Conservation (phyloP, 306 rosid genomes). For the Dalbergia cultrata region DNA sequence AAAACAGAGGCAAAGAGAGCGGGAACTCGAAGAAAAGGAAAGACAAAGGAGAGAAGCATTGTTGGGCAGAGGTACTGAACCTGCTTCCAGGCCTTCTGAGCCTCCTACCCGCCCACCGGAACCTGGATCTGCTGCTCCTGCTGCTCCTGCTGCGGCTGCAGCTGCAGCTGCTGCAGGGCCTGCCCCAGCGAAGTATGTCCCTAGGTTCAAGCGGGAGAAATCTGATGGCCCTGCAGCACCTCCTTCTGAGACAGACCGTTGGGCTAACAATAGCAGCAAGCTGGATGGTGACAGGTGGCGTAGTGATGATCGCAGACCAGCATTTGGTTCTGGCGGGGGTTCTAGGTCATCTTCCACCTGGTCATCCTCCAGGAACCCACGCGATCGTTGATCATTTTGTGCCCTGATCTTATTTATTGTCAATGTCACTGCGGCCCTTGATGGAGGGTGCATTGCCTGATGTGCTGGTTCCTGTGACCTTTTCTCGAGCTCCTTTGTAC, state of each 20-base stretch:
- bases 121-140: constrained; percentile 52
- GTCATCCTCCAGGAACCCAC: constrained; percentile 73
- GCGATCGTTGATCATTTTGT: constrained; percentile 55
- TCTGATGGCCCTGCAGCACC: constrained; percentile 54
- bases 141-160: constrained; percentile 43
- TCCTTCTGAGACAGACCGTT: constrained; percentile 69
- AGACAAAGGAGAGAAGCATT: constrained; percentile 69
- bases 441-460: not conserved
- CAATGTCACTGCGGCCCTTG: not conserved
- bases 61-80: constrained; percentile 61
- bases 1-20: constrained; percentile 85
- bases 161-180: constrained; percentile 48
- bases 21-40: constrained; percentile 84
- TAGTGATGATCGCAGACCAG: constrained; percentile 61
- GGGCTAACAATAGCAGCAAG: constrained; percentile 55
- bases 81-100: constrained; percentile 52
- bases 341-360: constrained; percentile 66
- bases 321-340: constrained; percentile 63
- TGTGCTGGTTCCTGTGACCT: constrained; percentile 29
- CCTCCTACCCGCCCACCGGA: constrained; percentile 58
- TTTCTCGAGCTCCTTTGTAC: constrained; percentile 33
- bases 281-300: constrained; percentile 81
- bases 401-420: constrained; percentile 6
- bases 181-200: constrained; percentile 71
- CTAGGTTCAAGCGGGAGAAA: constrained; percentile 62